A percentile compares a stretch with the other conserved stretches of the same genome.
phyloP scores from a whole-genome alignment of 106 monocot species.

The Agapanthus africanus region DNA sequence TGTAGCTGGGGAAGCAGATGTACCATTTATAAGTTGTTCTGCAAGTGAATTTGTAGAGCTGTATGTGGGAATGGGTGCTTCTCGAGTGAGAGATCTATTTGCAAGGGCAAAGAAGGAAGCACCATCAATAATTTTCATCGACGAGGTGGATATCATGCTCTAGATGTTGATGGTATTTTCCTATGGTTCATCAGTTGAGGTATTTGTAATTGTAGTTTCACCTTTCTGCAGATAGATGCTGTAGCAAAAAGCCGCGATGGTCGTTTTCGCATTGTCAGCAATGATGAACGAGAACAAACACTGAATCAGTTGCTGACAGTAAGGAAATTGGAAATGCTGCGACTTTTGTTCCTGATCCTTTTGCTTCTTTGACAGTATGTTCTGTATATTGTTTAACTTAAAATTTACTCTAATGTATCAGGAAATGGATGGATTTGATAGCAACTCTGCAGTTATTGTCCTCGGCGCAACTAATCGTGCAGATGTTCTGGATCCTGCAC shows the following conservation, averaged over 20 bases:
- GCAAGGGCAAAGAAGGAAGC: conserved; percentile 95
- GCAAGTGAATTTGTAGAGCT: conserved; percentile 99
- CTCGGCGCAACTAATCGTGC: conserved; percentile 97
- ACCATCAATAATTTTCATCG: conserved; percentile 97
- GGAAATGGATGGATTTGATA: conserved; percentile 99
- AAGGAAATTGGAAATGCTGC: conserved; percentile 10
- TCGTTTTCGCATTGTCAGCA: conserved; percentile 90
- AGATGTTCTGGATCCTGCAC: conserved; percentile 95
- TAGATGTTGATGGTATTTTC: not conserved
- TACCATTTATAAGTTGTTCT: conserved; percentile 97
- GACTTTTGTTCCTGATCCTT: not conserved
- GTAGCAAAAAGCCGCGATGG: conserved; percentile 99
- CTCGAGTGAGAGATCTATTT: conserved; percentile 95
- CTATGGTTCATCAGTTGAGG: not conserved
- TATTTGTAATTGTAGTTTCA: conserved; percentile 10
- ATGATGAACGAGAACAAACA: conserved; percentile 98
- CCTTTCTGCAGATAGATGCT: conserved; percentile 78
- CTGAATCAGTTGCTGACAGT: conserved; percentile 97
- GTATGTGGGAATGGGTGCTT: conserved; percentile 99
- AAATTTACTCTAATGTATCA: too few relatives aligned
- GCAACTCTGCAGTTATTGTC: conserved; percentile 90
- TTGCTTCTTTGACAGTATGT: not conserved
- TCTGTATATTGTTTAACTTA: not conserved
- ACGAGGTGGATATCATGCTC: conserved; percentile 49
- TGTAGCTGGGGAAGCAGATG: conserved; percentile 98